A percentile compares a stretch with the other conserved stretches of the same genome.
Conservation (phyloP, 2,329 filamentous ascomycete species). For the Cyphellophora attinorum region DNA sequence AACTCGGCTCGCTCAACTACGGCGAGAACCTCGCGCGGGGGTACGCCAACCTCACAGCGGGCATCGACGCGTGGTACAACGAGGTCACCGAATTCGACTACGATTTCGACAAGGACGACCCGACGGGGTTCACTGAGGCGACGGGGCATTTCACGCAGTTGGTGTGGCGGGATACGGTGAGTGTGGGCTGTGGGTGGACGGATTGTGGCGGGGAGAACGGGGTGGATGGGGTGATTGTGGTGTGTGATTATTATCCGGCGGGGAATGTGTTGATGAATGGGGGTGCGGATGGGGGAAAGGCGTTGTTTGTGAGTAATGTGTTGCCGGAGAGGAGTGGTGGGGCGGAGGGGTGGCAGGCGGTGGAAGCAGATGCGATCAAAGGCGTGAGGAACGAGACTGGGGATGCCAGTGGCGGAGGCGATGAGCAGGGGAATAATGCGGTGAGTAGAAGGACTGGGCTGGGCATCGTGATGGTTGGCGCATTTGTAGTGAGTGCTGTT, state of each 20-base stretch:
- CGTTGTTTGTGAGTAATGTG: slow-evolving; percentile 49
- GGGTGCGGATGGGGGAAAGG: slow-evolving; percentile 29
- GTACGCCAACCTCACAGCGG: slow-evolving; percentile 48
- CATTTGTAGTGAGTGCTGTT: too few species aligned
- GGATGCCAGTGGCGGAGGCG: too few species aligned
- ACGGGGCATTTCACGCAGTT: slow-evolving; percentile 73
- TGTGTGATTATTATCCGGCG: slow-evolving; percentile 75
- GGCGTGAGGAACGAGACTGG: slow-evolving; percentile 5
- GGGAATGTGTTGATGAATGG: slow-evolving; percentile 53
- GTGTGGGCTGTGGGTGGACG: slow-evolving; percentile 53
- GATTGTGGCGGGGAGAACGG: slow-evolving; percentile 40
- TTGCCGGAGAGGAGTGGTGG: slow-evolving; percentile 9
- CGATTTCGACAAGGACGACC: slow-evolving; percentile 51
- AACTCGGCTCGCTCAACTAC: slow-evolving; percentile 33
- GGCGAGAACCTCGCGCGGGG: slow-evolving; percentile 69
- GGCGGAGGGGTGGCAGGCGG: slow-evolving; percentile 9
- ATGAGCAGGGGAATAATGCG: not conserved
- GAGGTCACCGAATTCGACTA: slow-evolving; percentile 56
- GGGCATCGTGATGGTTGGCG: too few species aligned
- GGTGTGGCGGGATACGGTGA: slow-evolving; percentile 55
- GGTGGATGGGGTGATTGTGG: slow-evolving; percentile 52
- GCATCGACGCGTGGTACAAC: slow-evolving; percentile 79
- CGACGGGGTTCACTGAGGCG: slow-evolving; percentile 51
- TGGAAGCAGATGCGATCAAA: slow-evolving; percentile 11
- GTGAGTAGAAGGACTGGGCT: too few species aligned